These are phyloP conservation scores for Fraxinus latifolia DNA, from an alignment of 305 asterid genomes.

Conservation along the genomic window DNA sequence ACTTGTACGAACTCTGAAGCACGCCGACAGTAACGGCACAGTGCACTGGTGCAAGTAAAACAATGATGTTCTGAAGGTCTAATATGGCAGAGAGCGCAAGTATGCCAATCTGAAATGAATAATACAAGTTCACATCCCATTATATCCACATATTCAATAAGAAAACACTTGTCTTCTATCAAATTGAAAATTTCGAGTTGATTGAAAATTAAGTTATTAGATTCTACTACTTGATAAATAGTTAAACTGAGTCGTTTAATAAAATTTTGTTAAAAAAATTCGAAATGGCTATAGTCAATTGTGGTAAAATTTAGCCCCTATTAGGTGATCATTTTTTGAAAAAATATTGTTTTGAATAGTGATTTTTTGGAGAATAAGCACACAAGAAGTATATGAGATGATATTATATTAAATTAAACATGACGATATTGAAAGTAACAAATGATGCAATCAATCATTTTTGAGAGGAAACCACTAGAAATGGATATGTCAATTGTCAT, in stretches of 20 bases:
- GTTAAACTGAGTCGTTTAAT: neutral
- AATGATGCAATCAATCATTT: conserved; percentile 16
- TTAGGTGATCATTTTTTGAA: neutral
- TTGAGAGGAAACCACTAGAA: conserved; percentile 4
- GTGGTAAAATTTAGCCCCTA: neutral
- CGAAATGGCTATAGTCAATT: neutral
- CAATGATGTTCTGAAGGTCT: conserved; percentile 47
- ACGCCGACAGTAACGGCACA: conserved; percentile 52
- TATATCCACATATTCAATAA: conserved; percentile 19
- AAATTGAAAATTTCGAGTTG: neutral
- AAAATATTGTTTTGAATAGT: neutral
- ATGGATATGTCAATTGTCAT: neutral
- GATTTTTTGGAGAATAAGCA: neutral
- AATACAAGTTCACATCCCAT: neutral
- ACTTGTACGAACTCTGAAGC: conserved; percentile 35
- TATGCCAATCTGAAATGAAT: conserved; percentile 65
- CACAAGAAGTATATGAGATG: neutral
- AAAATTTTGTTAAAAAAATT: neutral
- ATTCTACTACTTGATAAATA: neutral
- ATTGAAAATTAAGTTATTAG: neutral
- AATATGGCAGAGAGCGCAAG: conserved; percentile 44
- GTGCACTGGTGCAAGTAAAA: conserved; percentile 57
- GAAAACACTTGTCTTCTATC: neutral
- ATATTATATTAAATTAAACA: conserved; percentile 1
- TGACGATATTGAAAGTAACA: conserved; percentile 8